These are phyloP conservation scores for Solanum hybrid DNA, from an alignment of 305 asterid genomes.

Conservation along the genomic window DNA sequence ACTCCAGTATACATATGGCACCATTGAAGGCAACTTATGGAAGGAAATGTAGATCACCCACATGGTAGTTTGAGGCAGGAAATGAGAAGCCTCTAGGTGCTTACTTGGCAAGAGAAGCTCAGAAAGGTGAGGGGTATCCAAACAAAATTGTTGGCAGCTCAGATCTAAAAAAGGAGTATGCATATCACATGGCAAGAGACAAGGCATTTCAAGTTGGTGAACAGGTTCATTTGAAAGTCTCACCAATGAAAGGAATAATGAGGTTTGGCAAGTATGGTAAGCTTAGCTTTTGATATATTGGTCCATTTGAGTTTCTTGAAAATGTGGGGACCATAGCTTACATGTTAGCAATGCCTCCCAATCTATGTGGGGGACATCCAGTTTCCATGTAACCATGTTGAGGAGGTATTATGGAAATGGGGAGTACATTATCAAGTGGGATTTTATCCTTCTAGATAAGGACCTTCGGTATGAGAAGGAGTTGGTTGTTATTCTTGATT, in stretches of 20 bases:
- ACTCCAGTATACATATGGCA: neutral
- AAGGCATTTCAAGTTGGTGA: neutral
- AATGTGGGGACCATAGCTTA: neutral
- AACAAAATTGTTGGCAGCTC: neutral
- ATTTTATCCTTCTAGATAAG: neutral
- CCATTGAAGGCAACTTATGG: neutral
- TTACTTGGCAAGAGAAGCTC: neutral
- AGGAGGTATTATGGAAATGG: neutral
- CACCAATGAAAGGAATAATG: neutral
- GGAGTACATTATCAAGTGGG: neutral
- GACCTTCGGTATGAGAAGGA: neutral
- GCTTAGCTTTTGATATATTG: neutral
- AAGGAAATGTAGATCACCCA: neutral
- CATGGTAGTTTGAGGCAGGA: neutral
- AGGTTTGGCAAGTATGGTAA: neutral
- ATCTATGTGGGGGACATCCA: neutral
- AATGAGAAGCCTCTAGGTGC: neutral
- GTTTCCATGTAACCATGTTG: neutral
- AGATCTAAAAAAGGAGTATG: neutral
- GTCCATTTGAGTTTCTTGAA: neutral
- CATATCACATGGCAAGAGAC: neutral
- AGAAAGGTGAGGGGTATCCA: neutral
- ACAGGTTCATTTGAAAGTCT: neutral
- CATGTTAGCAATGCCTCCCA: neutral
- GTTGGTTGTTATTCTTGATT: neutral